These are phyloP conservation scores for Parasitella parasitica DNA, from an alignment of 371 early-diverging fungal species.

Conservation along the genomic window DNA sequence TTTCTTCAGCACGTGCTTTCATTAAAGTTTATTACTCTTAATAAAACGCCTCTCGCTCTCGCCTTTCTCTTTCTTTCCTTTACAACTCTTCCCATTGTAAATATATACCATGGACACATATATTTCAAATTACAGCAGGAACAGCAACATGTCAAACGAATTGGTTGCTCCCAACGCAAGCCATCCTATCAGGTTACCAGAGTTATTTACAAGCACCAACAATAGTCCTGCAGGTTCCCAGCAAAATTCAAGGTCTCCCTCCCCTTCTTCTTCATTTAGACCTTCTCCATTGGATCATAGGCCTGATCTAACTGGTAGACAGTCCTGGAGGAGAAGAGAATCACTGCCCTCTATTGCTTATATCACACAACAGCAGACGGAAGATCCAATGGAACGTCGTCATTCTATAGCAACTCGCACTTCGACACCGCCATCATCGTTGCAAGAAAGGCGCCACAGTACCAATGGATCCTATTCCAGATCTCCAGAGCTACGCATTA, in stretches of 20 bases:
- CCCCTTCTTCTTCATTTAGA: slow-evolving; percentile 10
- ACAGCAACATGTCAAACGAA: neutral
- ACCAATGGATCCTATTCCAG: slow-evolving; percentile 53
- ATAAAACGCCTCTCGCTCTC: neutral
- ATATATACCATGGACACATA: neutral
- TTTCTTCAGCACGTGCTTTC: neutral
- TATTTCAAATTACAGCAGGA: neutral
- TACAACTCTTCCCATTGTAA: neutral
- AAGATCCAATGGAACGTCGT: slow-evolving; percentile 1
- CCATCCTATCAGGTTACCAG: neutral
- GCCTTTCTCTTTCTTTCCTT: neutral
- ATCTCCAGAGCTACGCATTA: slow-evolving; percentile 57
- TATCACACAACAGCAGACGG: slow-evolving; percentile 11
- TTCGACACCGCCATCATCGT: neutral
- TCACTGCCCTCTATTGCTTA: slow-evolving; percentile 27
- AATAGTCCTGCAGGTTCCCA: slow-evolving; percentile 4
- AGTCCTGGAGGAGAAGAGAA: slow-evolving; percentile 13
- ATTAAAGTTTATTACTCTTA: neutral
- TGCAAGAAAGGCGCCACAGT: slow-evolving; percentile 15
- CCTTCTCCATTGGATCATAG: slow-evolving; percentile 33
- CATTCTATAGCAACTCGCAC: slow-evolving; percentile 17
- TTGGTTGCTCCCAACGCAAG: neutral
- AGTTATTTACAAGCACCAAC: neutral
- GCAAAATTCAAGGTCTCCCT: slow-evolving; percentile 13
- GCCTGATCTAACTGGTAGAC: slow-evolving; percentile 28